These are phyloP conservation scores for Trichopus zeylanicus DNA, from an alignment of 116 monocot genomes.

Conservation along the genomic window DNA sequence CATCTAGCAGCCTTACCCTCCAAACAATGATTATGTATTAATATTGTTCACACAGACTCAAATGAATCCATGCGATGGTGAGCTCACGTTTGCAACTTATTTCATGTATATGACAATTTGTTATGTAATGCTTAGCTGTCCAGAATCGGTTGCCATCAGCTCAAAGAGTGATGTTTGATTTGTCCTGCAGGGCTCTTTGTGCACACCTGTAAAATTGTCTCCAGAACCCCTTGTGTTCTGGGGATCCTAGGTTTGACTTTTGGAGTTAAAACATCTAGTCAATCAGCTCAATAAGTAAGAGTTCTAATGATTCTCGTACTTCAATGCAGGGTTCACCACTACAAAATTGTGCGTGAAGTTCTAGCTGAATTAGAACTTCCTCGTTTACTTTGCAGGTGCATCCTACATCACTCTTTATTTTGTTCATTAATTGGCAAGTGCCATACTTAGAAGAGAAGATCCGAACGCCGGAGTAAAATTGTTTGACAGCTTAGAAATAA, in stretches of 20 bases:
- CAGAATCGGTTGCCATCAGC: not conserved
- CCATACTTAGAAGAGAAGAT: constrained; percentile 92
- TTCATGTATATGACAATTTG: not conserved
- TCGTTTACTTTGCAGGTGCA: constrained; percentile 75
- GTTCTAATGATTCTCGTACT: too few species aligned
- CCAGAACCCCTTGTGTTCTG: constrained; percentile 74
- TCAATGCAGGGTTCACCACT: constrained; percentile 91
- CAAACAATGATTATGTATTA: too few species aligned
- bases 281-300: too few species aligned
- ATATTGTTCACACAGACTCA: too few species aligned
- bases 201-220: constrained; percentile 61
- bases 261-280: not conserved
- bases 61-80: too few species aligned
- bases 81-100: not conserved
- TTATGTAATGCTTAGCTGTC: not conserved
- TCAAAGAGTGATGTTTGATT: not conserved
- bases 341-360: constrained; percentile 86
- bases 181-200: constrained; percentile 56
- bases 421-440: constrained; percentile 29
- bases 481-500: constrained; percentile 93
- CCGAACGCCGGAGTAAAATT: constrained; percentile 90
- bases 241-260: constrained; percentile 74
- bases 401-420: not conserved
- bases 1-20: too few species aligned
- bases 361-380: constrained; percentile 89